Evolutionary conservation across 2,329 filamentous ascomycete genomes (phyloP).

Genomic region (Monosporascus sp.): DNA sequence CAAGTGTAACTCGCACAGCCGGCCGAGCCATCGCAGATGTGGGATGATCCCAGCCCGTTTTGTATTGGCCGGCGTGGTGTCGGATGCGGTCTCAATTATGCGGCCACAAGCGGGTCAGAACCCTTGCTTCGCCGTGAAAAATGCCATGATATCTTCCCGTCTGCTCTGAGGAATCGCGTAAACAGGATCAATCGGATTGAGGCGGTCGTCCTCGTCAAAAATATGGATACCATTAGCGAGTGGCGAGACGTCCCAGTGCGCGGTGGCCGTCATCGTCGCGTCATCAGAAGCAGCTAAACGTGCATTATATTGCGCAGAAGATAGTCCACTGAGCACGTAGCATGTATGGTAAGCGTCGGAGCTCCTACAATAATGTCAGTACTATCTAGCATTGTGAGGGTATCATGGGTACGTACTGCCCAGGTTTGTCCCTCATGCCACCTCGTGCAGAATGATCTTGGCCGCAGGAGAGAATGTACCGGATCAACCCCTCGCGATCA

Average conservation of each 20-base stretch:
- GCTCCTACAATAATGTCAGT: constrained; percentile 40
- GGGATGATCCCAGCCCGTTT: constrained; percentile 16
- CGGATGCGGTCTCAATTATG: constrained; percentile 27
- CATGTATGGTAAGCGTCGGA: constrained; percentile 91
- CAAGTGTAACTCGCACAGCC: constrained; percentile 1
- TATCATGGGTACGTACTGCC: constrained; percentile 57
- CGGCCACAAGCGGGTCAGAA: constrained; percentile 41
- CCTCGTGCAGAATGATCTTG: constrained; percentile 68
- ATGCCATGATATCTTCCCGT: constrained; percentile 59
- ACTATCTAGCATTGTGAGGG: constrained; percentile 10
- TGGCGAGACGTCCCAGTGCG: constrained; percentile 36
- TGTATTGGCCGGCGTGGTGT: constrained; percentile 25
- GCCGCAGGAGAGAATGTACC: constrained; percentile 87
- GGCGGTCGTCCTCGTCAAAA: constrained; percentile 65
- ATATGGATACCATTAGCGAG: constrained; percentile 53
- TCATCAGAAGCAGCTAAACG: constrained; percentile 28
- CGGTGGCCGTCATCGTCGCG: constrained; percentile 38
- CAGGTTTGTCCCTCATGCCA: constrained; percentile 88
- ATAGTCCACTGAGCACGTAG: constrained; percentile 84
- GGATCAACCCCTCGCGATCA: constrained; percentile 75
- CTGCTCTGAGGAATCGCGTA: constrained; percentile 74
- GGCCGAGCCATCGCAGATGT: constrained; percentile 12
- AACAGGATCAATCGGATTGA: constrained; percentile 72
- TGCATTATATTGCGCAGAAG: constrained; percentile 67
- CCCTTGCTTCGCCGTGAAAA: constrained; percentile 56